These are phyloP conservation scores for Phytophthora multivora DNA, from an alignment of 352 stramenopile genomes.

Conservation along the genomic window DNA sequence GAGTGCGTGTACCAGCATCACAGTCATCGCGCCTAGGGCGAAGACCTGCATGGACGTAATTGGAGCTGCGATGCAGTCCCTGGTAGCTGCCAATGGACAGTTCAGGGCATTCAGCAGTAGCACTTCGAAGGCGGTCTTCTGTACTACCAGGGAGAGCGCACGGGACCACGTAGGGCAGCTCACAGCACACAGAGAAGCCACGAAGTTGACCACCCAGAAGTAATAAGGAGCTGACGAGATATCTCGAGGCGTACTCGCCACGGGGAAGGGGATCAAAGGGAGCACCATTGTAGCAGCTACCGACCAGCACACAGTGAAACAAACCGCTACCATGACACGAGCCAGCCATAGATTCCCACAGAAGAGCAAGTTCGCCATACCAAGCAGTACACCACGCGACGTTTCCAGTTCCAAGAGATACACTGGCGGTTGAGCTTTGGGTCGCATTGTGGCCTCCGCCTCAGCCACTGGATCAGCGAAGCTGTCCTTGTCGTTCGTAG, in stretches of 20 bases:
- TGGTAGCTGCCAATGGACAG: constrained; percentile 31
- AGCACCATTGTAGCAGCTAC: constrained; percentile 31
- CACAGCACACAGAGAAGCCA: constrained; percentile 37
- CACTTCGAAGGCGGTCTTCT: constrained; percentile 47
- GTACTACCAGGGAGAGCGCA: constrained; percentile 39
- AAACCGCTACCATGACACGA: constrained; percentile 19
- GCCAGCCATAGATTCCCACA: constrained; percentile 32
- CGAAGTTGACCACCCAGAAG: constrained; percentile 44
- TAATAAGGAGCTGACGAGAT: constrained; percentile 41
- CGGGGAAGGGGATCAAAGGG: constrained; percentile 33
- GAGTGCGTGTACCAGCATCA: constrained; percentile 37
- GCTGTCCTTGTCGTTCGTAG: constrained; percentile 39
- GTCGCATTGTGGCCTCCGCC: constrained; percentile 10
- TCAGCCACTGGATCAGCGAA: constrained; percentile 38
- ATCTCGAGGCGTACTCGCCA: constrained; percentile 31
- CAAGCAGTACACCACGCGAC: constrained; percentile 27
- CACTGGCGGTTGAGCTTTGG: constrained; percentile 23
- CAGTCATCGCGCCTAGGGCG: constrained; percentile 31
- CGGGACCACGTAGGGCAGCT: constrained; percentile 34
- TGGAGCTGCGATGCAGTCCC: constrained; percentile 20
- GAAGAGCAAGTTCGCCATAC: constrained; percentile 35
- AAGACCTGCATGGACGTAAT: constrained; percentile 46
- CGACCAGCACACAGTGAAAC: constrained; percentile 39
- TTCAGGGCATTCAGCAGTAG: constrained; percentile 47
- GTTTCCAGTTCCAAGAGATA: constrained; percentile 36